These are phyloP conservation scores for Colletotrichum lini DNA, from an alignment of 2,329 filamentous ascomycete genomes.

Conservation along the genomic window DNA sequence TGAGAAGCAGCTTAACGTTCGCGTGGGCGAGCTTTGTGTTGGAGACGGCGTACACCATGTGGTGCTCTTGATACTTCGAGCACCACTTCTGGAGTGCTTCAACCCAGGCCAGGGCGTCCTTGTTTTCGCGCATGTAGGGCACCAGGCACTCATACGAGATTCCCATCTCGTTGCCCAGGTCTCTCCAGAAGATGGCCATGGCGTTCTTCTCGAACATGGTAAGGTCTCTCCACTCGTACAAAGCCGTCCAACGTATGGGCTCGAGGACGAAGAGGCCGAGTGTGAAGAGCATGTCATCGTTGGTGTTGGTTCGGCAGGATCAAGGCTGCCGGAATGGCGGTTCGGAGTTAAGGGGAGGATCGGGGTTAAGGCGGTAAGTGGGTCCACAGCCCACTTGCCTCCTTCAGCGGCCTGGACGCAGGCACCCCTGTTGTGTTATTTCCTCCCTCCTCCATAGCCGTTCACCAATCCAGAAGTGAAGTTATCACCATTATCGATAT, in stretches of 20 bases:
- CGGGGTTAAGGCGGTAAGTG: too few relatives aligned
- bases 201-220: conserved; percentile 70
- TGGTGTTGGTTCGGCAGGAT: too few relatives aligned
- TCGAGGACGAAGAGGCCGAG: conserved; percentile 71
- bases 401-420: too few relatives aligned
- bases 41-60: conserved; percentile 58
- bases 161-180: conserved; percentile 68
- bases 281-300: conserved; percentile 77
- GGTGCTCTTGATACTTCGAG: conserved; percentile 61
- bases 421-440: too few relatives aligned
- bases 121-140: conserved; percentile 56
- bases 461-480: too few relatives aligned
- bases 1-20: conserved; percentile 13
- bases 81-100: conserved; percentile 67
- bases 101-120: conserved; percentile 66
- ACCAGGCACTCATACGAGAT: conserved; percentile 63
- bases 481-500: too few relatives aligned
- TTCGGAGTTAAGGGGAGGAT: too few relatives aligned
- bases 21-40: conserved; percentile 31
- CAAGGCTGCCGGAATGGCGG: too few relatives aligned
- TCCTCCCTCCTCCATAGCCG: too few relatives aligned
- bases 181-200: conserved; percentile 70
- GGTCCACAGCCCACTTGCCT: too few relatives aligned
- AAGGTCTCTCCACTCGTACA: conserved; percentile 70
- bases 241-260: conserved; percentile 65